phyloP scores from a whole-genome alignment of 108 stramenopile genomes.

The Cyclostephanos invisitatus region DNA sequence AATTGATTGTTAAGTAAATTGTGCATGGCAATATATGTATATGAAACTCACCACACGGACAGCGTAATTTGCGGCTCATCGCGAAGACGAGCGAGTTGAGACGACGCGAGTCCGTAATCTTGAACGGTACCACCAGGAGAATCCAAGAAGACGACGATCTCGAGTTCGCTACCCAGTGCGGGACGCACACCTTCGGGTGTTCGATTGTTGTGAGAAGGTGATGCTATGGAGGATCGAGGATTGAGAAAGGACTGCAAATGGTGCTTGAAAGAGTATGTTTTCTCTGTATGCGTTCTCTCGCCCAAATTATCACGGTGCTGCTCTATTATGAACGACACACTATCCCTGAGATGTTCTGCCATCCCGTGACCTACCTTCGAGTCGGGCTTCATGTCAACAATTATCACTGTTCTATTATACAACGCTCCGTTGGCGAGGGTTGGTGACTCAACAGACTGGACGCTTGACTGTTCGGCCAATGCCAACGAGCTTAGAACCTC shows the following conservation, averaged over 20 bases:
- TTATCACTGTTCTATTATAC: conserved; percentile 65
- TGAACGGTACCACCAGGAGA: conserved; percentile 74
- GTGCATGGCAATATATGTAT: too few species aligned
- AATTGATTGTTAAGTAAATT: too few species aligned
- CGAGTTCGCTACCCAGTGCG: conserved; percentile 46
- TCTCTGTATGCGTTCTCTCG: conserved; percentile 24
- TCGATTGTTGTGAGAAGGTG: conserved; percentile 19
- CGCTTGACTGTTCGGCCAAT: conserved; percentile 4
- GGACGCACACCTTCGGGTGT: conserved; percentile 38
- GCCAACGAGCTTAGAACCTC: conserved; percentile 14
- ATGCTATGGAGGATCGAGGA: conserved; percentile 8
- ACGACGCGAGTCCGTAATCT: conserved; percentile 76
- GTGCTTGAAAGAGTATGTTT: background rate
- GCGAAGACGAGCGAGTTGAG: conserved; percentile 62
- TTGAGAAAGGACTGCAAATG: background rate
- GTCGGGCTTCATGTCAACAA: conserved; percentile 60
- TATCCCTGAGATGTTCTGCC: conserved; percentile 60
- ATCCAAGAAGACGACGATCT: conserved; percentile 67
- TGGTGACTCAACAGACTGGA: conserved; percentile 8
- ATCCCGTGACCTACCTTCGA: conserved; percentile 45
- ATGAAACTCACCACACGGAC: too few species aligned
- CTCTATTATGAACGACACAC: conserved; percentile 66
- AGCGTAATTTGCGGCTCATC: conserved; percentile 54
- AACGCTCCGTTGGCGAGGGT: conserved; percentile 28
- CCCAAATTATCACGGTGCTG: conserved; percentile 59